These are phyloP conservation scores for Colletotrichum graminicola DNA, from an alignment of 2,329 filamentous ascomycete species.

Conservation along the genomic window DNA sequence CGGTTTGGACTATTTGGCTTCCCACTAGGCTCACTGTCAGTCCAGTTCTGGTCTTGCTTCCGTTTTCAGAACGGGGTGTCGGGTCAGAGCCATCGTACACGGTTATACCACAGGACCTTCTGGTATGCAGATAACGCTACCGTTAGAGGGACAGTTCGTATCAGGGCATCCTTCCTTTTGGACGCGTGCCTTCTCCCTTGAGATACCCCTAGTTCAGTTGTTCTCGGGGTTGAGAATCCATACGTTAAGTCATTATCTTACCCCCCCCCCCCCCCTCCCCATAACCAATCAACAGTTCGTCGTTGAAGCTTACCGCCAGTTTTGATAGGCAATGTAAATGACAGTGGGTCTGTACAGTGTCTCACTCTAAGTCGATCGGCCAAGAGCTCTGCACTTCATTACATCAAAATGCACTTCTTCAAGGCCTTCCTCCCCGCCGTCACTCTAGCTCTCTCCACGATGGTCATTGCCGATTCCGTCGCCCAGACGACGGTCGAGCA, in stretches of 20 bases:
- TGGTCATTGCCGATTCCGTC: neutral
- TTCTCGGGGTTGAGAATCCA: neutral
- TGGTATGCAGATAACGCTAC: neutral
- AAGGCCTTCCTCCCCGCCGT: no score
- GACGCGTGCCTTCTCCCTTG: neutral
- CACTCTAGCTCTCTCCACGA: no score
- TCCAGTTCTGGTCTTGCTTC: neutral
- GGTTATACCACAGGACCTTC: neutral
- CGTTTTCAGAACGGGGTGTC: neutral
- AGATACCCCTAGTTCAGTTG: neutral
- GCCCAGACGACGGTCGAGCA: neutral
- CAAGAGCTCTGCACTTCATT: neutral
- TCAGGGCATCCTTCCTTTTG: no score
- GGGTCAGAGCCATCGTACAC: neutral
- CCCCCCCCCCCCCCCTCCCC: accelerated
- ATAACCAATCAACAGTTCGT: neutral
- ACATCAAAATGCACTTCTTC: no score
- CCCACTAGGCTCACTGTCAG: neutral
- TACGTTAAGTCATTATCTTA: neutral
- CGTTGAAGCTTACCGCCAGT: neutral
- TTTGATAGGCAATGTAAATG: neutral
- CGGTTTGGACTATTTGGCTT: neutral
- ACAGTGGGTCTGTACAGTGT: neutral
- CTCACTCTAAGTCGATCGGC: neutral
- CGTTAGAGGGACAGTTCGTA: neutral